These are phyloP conservation scores for Geotrichum restrictum DNA, from an alignment of 1,139 yeast genomes.

Conservation along the genomic window DNA sequence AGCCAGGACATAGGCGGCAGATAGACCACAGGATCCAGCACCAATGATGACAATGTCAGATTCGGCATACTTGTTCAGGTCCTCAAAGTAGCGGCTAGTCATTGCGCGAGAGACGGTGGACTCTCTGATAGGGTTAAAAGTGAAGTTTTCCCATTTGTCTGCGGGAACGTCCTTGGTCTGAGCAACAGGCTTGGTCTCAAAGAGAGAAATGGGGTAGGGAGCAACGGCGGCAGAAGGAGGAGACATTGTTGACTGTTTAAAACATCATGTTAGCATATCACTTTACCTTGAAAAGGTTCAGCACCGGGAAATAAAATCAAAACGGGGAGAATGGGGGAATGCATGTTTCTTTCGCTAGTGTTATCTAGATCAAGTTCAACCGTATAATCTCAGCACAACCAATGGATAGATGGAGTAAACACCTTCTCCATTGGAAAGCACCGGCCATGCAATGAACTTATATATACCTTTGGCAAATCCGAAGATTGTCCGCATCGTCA, in stretches of 20 bases:
- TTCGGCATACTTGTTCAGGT: slow-evolving; percentile 69
- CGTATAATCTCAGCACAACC: slow-evolving; percentile 37
- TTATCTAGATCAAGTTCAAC: slow-evolving; percentile 38
- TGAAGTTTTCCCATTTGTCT: slow-evolving; percentile 61
- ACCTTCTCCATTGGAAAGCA: slow-evolving; percentile 25
- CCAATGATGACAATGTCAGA: slow-evolving; percentile 73
- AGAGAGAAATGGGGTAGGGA: slow-evolving; percentile 20
- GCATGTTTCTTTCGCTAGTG: slow-evolving; percentile 38
- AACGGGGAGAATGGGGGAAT: slow-evolving; percentile 20
- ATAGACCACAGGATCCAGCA: slow-evolving; percentile 74
- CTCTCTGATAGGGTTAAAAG: slow-evolving; percentile 70
- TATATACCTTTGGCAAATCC: slow-evolving; percentile 9
- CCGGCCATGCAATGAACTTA: slow-evolving; percentile 31
- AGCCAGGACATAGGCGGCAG: slow-evolving; percentile 70
- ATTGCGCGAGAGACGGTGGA: slow-evolving; percentile 80
- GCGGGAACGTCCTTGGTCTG: slow-evolving; percentile 20
- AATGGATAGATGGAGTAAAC: too few relatives aligned
- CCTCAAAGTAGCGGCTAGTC: slow-evolving; percentile 72
- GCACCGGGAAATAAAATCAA: not conserved
- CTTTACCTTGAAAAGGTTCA: slow-evolving; percentile 7
- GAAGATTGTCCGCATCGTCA: not conserved
- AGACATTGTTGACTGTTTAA: slow-evolving; percentile 7
- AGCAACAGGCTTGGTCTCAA: slow-evolving; percentile 15
- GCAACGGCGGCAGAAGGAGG: slow-evolving; percentile 22
- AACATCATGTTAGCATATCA: not conserved